Evolutionary conservation across 495 filamentous ascomycete genomes (phyloP).

Genomic region (Apodospora peruviana): DNA sequence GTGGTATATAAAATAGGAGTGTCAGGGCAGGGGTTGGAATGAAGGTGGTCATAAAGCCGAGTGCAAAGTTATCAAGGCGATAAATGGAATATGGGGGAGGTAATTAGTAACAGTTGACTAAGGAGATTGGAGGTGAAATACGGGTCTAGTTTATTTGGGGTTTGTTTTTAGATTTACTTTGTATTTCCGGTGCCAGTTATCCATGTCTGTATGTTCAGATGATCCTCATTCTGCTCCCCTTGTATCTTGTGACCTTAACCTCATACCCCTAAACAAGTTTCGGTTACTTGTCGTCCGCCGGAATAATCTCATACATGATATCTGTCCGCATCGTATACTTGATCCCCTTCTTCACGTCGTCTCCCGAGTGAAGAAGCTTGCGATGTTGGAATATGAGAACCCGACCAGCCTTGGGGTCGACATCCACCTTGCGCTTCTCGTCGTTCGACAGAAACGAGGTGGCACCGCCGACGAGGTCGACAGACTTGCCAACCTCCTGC

Average conservation of each 20-base stretch:
- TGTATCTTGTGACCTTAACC: too few species aligned
- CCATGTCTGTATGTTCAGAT: too few species aligned
- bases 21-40: slow-evolving; percentile 36
- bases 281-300: neutral
- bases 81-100: slow-evolving; percentile 31
- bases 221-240: too few species aligned
- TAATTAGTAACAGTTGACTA: too few species aligned
- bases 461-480: slow-evolving; percentile 53
- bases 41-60: slow-evolving; percentile 37
- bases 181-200: too few species aligned
- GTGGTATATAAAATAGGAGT: slow-evolving; percentile 21
- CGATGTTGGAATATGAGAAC: slow-evolving; percentile 76
- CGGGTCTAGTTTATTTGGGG: neutral
- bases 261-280: neutral
- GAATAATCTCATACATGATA: slow-evolving; percentile 57
- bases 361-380: slow-evolving; percentile 64
- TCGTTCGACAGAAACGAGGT: slow-evolving; percentile 56
- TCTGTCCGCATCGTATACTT: slow-evolving; percentile 79
- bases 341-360: slow-evolving; percentile 62
- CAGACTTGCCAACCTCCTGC: slow-evolving; percentile 24
- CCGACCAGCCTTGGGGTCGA: slow-evolving; percentile 64
- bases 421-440: slow-evolving; percentile 46
- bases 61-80: slow-evolving; percentile 35
- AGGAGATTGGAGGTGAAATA: too few species aligned
- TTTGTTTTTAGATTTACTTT: neutral